Conservation (phyloP, 805 yeast species). For the Yarrowia sp. region DNA sequence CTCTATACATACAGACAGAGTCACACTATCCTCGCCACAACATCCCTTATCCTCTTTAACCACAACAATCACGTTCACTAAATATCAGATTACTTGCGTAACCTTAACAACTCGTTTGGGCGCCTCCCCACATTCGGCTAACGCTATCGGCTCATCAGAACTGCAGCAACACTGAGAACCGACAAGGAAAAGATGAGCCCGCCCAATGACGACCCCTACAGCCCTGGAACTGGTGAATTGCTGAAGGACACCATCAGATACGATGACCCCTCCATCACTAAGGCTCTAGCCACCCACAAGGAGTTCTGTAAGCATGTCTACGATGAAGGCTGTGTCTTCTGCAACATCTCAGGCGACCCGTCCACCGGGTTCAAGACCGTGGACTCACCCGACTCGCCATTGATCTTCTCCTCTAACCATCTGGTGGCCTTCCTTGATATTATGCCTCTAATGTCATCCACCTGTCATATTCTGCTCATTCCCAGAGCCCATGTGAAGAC, state of each 20-base stretch:
- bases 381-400: constrained; percentile 29
- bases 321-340: constrained; percentile 33
- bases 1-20: no score
- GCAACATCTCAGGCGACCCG: constrained; percentile 33
- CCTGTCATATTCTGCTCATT: constrained; percentile 38
- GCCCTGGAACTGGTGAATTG: not conserved
- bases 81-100: not conserved
- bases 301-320: constrained; percentile 19
- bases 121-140: constrained; percentile 16
- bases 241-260: constrained; percentile 15
- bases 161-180: not conserved
- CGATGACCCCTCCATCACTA: constrained; percentile 17
- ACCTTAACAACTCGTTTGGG: constrained; percentile 4
- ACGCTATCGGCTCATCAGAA: constrained; percentile 17
- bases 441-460: constrained; percentile 39
- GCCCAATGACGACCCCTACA: constrained; percentile 7
- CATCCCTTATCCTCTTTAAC: no score
- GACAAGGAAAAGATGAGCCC: not conserved
- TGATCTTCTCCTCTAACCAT: constrained; percentile 35
- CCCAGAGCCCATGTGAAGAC: constrained; percentile 38
- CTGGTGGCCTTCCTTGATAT: constrained; percentile 40
- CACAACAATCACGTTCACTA: not conserved
- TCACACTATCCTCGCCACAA: no score
- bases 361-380: constrained; percentile 28
- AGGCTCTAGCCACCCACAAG: constrained; percentile 18